Conservation (phyloP, 768 basidiomycete species). For the Collybia sordida region DNA sequence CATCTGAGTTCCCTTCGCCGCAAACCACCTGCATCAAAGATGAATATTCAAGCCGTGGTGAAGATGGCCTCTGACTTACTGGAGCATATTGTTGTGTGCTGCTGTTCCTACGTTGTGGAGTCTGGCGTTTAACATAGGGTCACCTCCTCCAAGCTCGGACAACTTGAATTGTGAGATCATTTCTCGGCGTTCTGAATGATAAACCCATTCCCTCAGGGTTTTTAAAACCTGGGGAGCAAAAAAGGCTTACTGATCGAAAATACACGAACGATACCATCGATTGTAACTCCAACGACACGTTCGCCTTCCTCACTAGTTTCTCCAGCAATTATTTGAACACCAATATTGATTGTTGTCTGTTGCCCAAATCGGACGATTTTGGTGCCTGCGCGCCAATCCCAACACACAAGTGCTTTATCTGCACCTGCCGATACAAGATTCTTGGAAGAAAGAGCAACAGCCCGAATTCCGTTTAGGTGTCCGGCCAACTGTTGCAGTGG, state of each 20-base stretch:
- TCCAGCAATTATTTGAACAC: constrained; percentile 77
- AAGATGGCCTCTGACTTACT: constrained; percentile 40
- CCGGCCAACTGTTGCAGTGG: constrained; percentile 83
- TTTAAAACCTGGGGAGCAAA: constrained; percentile 1
- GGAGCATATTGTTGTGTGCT: constrained; percentile 79
- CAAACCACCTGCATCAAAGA: constrained; percentile 67
- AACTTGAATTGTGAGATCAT: constrained; percentile 94
- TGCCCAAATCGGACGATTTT: constrained; percentile 92
- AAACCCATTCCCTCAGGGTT: constrained; percentile 1
- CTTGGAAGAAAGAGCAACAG: constrained; percentile 81
- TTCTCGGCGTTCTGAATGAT: constrained; percentile 55
- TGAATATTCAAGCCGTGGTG: not conserved
- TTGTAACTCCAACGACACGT: constrained; percentile 85
- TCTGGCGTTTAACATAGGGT: constrained; percentile 65
- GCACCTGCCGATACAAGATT: constrained; percentile 87
- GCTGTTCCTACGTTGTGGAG: constrained; percentile 78
- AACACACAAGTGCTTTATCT: constrained; percentile 76
- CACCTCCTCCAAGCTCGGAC: constrained; percentile 68
- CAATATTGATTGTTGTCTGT: constrained; percentile 90
- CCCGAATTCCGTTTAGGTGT: constrained; percentile 87
- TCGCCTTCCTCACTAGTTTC: constrained; percentile 60
- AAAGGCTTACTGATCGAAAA: constrained; percentile 80
- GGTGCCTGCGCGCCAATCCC: constrained; percentile 87
- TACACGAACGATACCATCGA: constrained; percentile 87
- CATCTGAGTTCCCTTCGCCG: constrained; percentile 87